Evolutionary conservation across 1,139 yeast genomes (phyloP).

Genomic region (Scheffersomyces parashehatae): DNA sequence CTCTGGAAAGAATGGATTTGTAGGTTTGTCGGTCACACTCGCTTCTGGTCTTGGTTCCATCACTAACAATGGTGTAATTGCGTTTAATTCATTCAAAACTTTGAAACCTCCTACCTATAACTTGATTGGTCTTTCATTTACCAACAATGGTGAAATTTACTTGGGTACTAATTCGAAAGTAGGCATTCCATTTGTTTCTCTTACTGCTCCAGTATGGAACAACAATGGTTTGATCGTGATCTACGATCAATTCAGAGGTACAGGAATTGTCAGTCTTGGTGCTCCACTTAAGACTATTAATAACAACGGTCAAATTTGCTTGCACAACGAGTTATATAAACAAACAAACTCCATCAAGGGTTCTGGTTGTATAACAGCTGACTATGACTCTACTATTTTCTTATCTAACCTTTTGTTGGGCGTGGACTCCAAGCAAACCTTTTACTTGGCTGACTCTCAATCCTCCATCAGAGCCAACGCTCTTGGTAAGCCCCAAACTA

Average conservation of each 20-base stretch:
- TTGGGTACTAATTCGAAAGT: constrained; percentile 24
- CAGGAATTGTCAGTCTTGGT: constrained; percentile 23
- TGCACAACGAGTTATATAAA: constrained; percentile 21
- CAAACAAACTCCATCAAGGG: constrained; percentile 28
- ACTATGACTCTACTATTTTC: constrained; percentile 20
- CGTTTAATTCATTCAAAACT: constrained; percentile 13
- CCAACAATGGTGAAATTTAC: constrained; percentile 30
- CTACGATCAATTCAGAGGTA: constrained; percentile 18
- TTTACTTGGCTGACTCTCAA: constrained; percentile 19
- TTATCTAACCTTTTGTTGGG: constrained; percentile 17
- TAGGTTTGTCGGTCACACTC: constrained; percentile 9
- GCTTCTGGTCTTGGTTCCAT: constrained; percentile 8
- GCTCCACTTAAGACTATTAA: constrained; percentile 16
- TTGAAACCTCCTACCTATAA: constrained; percentile 18
- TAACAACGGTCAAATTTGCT: constrained; percentile 34
- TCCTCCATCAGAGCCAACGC: constrained; percentile 23
- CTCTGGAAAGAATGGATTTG: background rate
- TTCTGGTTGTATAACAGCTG: constrained; percentile 29
- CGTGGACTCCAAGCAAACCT: constrained; percentile 19
- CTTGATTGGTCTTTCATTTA: constrained; percentile 20
- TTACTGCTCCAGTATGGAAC: constrained; percentile 22
- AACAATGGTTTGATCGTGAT: constrained; percentile 29
- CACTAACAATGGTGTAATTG: constrained; percentile 12
- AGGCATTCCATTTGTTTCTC: constrained; percentile 19
- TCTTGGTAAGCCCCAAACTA: constrained; percentile 17